These are phyloP conservation scores for Globisporangium uncinulatum DNA, from an alignment of 352 stramenopile genomes.

Conservation along the genomic window DNA sequence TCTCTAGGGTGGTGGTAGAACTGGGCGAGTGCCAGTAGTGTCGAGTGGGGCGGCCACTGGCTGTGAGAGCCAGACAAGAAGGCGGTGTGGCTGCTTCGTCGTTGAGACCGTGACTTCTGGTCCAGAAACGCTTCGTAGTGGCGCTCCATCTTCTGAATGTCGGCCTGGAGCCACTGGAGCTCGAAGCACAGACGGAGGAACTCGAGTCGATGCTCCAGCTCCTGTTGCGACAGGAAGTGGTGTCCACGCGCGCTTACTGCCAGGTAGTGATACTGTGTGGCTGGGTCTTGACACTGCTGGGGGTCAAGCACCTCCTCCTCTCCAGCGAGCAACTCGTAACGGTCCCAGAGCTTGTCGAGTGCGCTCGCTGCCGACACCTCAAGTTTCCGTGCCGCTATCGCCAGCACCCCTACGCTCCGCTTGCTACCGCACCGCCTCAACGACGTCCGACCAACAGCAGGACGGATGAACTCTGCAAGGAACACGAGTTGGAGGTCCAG, in stretches of 20 bases:
- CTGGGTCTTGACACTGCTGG: not conserved
- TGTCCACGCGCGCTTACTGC: not conserved
- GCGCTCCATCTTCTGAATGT: constrained; percentile 31
- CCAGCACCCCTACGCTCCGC: not conserved
- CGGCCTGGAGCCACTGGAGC: constrained; percentile 34
- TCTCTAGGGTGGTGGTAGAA: constrained; percentile 5
- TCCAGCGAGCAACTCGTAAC: constrained; percentile 9
- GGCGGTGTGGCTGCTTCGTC: not conserved
- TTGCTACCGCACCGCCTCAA: not conserved
- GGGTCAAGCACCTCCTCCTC: constrained; percentile 1
- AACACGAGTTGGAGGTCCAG: constrained; percentile 32
- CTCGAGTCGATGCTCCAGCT: constrained; percentile 9
- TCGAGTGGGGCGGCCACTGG: not conserved
- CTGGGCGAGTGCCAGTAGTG: constrained; percentile 5
- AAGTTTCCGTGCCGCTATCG: not conserved
- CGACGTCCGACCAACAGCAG: not conserved
- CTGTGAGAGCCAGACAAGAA: not conserved
- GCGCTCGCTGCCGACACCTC: constrained; percentile 7
- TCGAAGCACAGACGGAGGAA: constrained; percentile 38
- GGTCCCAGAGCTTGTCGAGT: constrained; percentile 12
- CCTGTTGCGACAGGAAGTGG: constrained; percentile 1
- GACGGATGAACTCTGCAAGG: constrained; percentile 19
- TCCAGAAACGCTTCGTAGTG: constrained; percentile 42
- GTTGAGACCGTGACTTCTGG: constrained; percentile 23
- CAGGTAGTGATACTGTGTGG: constrained; percentile 2